Percentiles rank a stretch among this genome's conserved stretches.
phyloP scores from a whole-genome alignment of 805 yeast genomes.

The Zygosaccharomyces gambellarensis region DNA sequence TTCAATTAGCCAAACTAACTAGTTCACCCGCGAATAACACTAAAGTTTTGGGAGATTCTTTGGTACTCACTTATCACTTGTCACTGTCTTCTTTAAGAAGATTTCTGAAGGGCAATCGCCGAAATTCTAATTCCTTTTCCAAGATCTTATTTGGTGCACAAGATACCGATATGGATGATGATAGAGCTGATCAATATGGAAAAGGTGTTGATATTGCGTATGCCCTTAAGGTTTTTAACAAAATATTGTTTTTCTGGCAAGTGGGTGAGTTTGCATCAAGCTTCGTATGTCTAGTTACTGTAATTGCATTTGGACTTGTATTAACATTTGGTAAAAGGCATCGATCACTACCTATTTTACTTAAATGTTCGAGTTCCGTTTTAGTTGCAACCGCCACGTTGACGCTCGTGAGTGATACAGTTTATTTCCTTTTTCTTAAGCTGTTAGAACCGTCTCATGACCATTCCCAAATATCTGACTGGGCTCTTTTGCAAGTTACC shows the following conservation, averaged over 20 bases:
- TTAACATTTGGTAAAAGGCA: conserved; percentile 10
- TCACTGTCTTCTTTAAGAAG: conserved; percentile 19
- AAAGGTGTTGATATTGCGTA: conserved; percentile 18
- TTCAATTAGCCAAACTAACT: conserved; percentile 26
- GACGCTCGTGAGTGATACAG: conserved; percentile 9
- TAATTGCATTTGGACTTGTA: conserved; percentile 14
- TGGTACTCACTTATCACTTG: conserved; percentile 24
- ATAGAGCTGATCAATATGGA: conserved; percentile 9
- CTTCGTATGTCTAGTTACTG: conserved; percentile 6
- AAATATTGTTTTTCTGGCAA: conserved; percentile 8
- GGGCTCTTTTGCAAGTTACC: conserved; percentile 20
- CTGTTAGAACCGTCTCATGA: conserved; percentile 15
- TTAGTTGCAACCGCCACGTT: conserved; percentile 11
- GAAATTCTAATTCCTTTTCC: conserved; percentile 17
- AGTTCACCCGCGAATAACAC: conserved; percentile 18
- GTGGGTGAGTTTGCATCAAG: conserved; percentile 15
- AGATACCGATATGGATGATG: conserved; percentile 3
- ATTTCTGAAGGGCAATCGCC: conserved; percentile 17
- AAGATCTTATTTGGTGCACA: conserved; percentile 14
- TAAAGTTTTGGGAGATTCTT: conserved; percentile 23
- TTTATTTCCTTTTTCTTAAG: conserved; percentile 15
- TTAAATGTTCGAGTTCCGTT: conserved; percentile 8
- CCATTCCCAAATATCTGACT: conserved; percentile 9
- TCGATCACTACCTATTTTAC: conserved; percentile 8
- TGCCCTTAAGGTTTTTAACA: conserved; percentile 15